phyloP scores from a whole-genome alignment of 139 green algal species.

The Eudorina sp. region DNA sequence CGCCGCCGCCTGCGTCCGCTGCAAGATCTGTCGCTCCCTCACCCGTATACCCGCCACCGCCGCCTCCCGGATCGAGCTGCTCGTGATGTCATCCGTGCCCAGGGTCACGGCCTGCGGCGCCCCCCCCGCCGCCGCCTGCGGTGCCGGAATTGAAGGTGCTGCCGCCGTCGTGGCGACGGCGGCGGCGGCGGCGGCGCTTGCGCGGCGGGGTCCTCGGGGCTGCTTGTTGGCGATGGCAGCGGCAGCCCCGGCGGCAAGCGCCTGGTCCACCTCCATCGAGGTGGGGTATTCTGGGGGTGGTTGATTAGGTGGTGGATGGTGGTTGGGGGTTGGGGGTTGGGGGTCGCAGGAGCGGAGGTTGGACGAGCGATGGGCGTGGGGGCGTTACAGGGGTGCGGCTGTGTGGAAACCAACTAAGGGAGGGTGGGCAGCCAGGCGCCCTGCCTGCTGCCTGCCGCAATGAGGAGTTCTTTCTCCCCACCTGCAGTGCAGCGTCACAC shows the following conservation, averaged over 20 bases:
- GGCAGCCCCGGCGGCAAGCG: conserved; percentile 9
- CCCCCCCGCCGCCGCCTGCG: neutral
- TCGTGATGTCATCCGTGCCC: conserved; percentile 15
- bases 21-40: conserved; percentile 36
- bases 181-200: neutral
- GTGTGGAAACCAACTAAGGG: too few species aligned
- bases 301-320: neutral
- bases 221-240: neutral
- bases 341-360: neutral
- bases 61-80: neutral
- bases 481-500: too few species aligned
- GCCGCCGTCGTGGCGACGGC: neutral
- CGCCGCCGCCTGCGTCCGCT: conserved; percentile 3
- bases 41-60: conserved; percentile 38
- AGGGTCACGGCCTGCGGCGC: neutral
- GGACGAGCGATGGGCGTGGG: neutral
- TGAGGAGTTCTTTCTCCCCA: too few species aligned
- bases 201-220: conserved; percentile 14
- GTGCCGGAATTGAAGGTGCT: neutral
- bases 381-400: too few species aligned
- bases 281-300: conserved; percentile 16
- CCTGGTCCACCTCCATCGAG: conserved; percentile 26
- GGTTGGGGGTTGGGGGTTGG: neutral
- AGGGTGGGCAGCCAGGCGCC: too few species aligned
- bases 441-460: too few species aligned